Evolutionary conservation across 257 asterid species (phyloP).

Genomic region (Phtheirospermum japonicum): DNA sequence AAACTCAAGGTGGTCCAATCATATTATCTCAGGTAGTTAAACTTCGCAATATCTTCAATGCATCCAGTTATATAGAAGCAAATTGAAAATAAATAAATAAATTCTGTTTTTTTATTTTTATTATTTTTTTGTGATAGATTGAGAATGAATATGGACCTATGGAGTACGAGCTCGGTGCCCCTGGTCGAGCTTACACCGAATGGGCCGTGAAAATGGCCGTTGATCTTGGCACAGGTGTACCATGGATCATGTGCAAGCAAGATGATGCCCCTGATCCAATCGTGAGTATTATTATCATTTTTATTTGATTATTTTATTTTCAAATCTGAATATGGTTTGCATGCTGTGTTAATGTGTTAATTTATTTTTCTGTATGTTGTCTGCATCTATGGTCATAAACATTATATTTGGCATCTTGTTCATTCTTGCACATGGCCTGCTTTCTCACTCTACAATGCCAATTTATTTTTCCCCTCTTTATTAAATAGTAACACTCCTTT

Average conservation of each 20-base stretch:
- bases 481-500: neutral
- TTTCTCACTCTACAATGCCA: neutral
- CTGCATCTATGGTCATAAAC: neutral
- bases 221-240: conserved; percentile 87
- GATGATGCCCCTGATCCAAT: conserved; percentile 98
- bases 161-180: conserved; percentile 87
- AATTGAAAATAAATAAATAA: neutral
- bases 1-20: conserved; percentile 96
- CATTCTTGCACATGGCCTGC: conserved; percentile 1
- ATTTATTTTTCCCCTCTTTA: neutral
- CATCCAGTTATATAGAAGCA: neutral
- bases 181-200: conserved; percentile 67
- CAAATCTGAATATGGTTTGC: neutral
- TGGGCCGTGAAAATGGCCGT: conserved; percentile 99
- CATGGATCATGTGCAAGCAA: conserved; percentile 99
- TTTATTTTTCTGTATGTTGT: neutral
- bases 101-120: neutral
- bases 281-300: conserved; percentile 40
- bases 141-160: conserved; percentile 97
- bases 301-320: neutral
- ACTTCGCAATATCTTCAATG: neutral
- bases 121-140: conserved; percentile 54
- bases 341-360: neutral
- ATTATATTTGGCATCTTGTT: neutral
- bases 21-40: conserved; percentile 83